Base-by-base conservation (phyloP, 2,329 filamentous ascomycete genomes). In the Xylariaceae sp. region DNA sequence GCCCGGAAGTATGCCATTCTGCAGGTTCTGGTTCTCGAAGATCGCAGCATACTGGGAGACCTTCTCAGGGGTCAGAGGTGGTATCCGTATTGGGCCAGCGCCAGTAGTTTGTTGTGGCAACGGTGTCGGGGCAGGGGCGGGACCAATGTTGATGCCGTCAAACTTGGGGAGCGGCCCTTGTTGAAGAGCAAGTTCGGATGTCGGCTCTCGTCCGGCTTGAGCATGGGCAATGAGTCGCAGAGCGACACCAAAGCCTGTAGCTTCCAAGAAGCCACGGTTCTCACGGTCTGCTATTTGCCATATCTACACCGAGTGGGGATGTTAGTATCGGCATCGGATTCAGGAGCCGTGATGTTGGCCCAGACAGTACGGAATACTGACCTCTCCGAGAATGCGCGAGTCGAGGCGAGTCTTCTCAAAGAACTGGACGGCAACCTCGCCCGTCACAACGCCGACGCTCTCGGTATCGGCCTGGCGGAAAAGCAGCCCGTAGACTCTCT, bases 241-340 rank as follows among this genome's bases (percentile, higher is more conserved):
- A 59, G 96, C 94, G 72, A 96, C 85, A 62, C 92, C 90, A 77
- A 99, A 99, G 72, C 93, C 94, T 48, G 92, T 85, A 17, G 92
- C 92, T 39, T 92, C 97, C 66, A 99, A 80, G 67, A 97, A 89
- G 55, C 94, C 94, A 65, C 92, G 86, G 78, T 99, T 99, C 78
- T 97, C 93, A 66, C 85, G 92, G 78, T 99, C 94, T 67, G 94
- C 93, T 73, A 99, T 94, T 77, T 97, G 93, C 94, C 94, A 99
- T 82, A 99, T 97, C 89, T 96, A 75, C 60, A 65, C 23, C 10
- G 8, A 58, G 64, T n/a, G 56, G 53, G 51, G 49, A 57, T 51
- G 66, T 77, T 61, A 74, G 73, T 62, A 66, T 49, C 30, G 51
- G 51, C 13, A 49, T 13, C 23, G 9, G 30, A 42, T 18, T 9